Conservation (phyloP, 192 early-diverging fungal species). For the Mortierella hygrophila region DNA sequence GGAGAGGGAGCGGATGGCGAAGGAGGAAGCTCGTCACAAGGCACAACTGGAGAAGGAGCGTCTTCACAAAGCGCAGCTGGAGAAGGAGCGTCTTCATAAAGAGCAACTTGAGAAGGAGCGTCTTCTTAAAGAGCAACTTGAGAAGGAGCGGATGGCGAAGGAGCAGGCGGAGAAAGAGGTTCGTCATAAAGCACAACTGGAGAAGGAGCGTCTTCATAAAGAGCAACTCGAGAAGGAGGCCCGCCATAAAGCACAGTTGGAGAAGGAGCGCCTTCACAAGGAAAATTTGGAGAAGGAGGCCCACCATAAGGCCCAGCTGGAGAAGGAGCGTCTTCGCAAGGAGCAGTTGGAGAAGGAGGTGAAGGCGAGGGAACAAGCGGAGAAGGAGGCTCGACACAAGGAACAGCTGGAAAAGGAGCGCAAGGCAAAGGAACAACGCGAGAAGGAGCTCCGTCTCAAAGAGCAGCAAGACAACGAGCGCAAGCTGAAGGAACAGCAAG, state of each 20-base stretch:
- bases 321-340: constrained; percentile 21
- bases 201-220: constrained; percentile 20
- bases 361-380: constrained; percentile 22
- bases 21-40: constrained; percentile 8
- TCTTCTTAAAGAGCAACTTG: constrained; percentile 8
- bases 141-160: constrained; percentile 20
- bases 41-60: constrained; percentile 25
- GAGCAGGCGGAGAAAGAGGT: background rate
- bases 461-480: constrained; percentile 39
- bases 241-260: constrained; percentile 9
- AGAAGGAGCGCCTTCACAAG: constrained; percentile 23
- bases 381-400: constrained; percentile 17
- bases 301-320: constrained; percentile 6
- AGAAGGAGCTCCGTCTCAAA: constrained; percentile 23
- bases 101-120: constrained; percentile 23
- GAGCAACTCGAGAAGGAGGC: constrained; percentile 21
- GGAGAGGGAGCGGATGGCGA: background rate
- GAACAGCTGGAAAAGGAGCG: constrained; percentile 32
- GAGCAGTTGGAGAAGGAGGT: constrained; percentile 31
- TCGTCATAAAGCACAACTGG: constrained; percentile 13
- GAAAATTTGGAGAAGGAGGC: constrained; percentile 25
- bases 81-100: constrained; percentile 21
- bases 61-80: constrained; percentile 8
- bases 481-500: constrained; percentile 6
- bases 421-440: constrained; percentile 4